These are phyloP conservation scores for Sporothrix sp. DNA, from an alignment of 2,329 filamentous ascomycete genomes.

Conservation along the genomic window DNA sequence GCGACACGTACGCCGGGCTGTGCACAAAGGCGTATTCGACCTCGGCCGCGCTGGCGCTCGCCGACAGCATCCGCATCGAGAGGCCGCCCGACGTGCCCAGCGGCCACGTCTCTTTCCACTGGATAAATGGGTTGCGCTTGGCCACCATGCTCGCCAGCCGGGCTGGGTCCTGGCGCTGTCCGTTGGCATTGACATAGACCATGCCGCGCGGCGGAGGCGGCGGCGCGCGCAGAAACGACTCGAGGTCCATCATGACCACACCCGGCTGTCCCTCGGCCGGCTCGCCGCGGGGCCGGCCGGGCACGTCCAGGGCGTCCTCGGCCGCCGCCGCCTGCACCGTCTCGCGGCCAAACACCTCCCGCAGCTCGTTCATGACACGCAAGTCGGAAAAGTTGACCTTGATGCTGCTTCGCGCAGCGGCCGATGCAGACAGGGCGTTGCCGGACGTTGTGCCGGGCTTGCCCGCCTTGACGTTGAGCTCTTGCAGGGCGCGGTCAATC, in stretches of 20 bases:
- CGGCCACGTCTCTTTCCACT: slow-evolving; percentile 83
- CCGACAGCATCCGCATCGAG: slow-evolving; percentile 47
- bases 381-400: slow-evolving; percentile 40
- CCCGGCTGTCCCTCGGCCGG: slow-evolving; percentile 24
- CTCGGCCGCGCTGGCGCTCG: slow-evolving; percentile 30
- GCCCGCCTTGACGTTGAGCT: slow-evolving; percentile 31
- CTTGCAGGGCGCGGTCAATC: slow-evolving; percentile 44
- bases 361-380: slow-evolving; percentile 88
- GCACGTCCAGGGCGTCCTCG: slow-evolving; percentile 34
- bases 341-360: slow-evolving; percentile 45
- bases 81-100: slow-evolving; percentile 68
- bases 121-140: slow-evolving; percentile 72
- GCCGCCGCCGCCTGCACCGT: slow-evolving; percentile 45
- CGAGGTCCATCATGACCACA: slow-evolving; percentile 41
- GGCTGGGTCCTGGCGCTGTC: slow-evolving; percentile 19
- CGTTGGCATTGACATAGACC: slow-evolving; percentile 5
- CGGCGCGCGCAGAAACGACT: slow-evolving; percentile 37
- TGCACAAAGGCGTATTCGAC: slow-evolving; percentile 72
- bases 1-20: slow-evolving; percentile 59
- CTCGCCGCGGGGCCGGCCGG: slow-evolving; percentile 18
- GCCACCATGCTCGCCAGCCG: slow-evolving; percentile 61
- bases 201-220: slow-evolving; percentile 6
- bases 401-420: not conserved
- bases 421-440: too few relatives aligned
- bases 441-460: slow-evolving; percentile 11